Base-by-base conservation (phyloP, 2,329 filamentous ascomycete genomes). In the Aspergillus versicolor region DNA sequence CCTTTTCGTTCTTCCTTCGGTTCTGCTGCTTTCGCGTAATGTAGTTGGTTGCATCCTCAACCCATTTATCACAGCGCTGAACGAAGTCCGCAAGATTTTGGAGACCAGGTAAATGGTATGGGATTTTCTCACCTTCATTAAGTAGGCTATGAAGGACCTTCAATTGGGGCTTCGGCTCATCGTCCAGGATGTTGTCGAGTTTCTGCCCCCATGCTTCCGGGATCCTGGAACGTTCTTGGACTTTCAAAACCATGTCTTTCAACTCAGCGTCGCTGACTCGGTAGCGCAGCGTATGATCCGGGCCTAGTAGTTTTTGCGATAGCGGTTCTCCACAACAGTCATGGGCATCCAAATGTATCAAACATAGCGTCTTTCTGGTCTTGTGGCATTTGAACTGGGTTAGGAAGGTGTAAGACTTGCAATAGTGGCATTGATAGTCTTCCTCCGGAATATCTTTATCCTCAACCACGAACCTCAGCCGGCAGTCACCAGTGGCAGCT, bases 21-120 rank as follows among this genome's bases (percentile, higher is more conserved):
- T 95, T 96, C 76, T 97, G 93, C 78, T 97, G 93, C 79, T 99
- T 99, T 66, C 94, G 90, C 58, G 94, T 92, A 69, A 92, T 96
- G 79, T 95, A 99, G 71, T 90, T 92, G 68, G 91, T 94, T 63
- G 94, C 94, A 77, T 97, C 93, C 68, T 97, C 94, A 61, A 97
- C 91, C 90, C 95, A 97, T 71, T 96, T 92, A 74, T 96, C 95
- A 79, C 94, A 97, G 68, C 91, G 88, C 66, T 96, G 92, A 73
- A 99, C 94, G 77, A 96, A 99, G 64, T 88, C 85, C 75, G 87
- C 89, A 65, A 99, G 82, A 66, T 90, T 85, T 66, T 89, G 84
- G 61, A 99, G 83, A 61, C 91, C 92, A 63, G 88, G 86, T 61
- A 99, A 83, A 57, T 91, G 88, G 80, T 90, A 95, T 57, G 93